Percentiles rank a stretch among this genome's conserved stretches.
Evolutionary conservation across 352 stramenopile genomes (phyloP).

Genomic region (Phytophthora rubi): DNA sequence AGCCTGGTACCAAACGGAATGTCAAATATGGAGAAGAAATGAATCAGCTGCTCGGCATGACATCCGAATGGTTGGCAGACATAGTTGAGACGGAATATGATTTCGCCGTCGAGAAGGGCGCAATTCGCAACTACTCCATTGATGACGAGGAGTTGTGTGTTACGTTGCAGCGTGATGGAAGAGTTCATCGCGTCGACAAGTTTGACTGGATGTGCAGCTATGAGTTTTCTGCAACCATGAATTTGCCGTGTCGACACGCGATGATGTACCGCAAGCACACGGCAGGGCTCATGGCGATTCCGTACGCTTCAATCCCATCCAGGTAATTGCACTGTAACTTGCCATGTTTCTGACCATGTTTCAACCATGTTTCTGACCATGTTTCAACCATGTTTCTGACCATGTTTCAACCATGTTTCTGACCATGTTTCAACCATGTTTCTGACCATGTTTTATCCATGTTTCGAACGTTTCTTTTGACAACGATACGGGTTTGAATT

Average conservation of each 20-base stretch:
- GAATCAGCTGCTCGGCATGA: neutral
- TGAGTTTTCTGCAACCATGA: conserved; percentile 7
- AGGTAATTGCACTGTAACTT: neutral
- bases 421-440: neutral
- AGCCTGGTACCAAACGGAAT: neutral
- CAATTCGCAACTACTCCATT: neutral
- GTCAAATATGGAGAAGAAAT: neutral
- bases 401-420: too few relatives aligned
- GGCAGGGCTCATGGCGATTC: neutral
- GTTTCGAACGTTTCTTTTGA: too few relatives aligned
- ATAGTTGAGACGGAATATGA: neutral
- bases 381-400: neutral
- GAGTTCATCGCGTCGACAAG: neutral
- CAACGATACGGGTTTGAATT: too few relatives aligned
- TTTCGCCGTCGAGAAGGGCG: neutral
- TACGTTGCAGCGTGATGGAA: neutral
- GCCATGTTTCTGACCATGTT: neutral
- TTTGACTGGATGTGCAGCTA: conserved; percentile 5
- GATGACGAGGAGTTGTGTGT: neutral
- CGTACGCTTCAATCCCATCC: conserved; percentile 5
- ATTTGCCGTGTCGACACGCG: conserved; percentile 2
- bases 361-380: conserved; percentile 4
- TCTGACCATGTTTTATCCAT: neutral
- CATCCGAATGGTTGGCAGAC: neutral
- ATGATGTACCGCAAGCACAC: conserved; percentile 9